Conservation (phyloP, 441 rosid genomes). For the Sinapis alba region DNA sequence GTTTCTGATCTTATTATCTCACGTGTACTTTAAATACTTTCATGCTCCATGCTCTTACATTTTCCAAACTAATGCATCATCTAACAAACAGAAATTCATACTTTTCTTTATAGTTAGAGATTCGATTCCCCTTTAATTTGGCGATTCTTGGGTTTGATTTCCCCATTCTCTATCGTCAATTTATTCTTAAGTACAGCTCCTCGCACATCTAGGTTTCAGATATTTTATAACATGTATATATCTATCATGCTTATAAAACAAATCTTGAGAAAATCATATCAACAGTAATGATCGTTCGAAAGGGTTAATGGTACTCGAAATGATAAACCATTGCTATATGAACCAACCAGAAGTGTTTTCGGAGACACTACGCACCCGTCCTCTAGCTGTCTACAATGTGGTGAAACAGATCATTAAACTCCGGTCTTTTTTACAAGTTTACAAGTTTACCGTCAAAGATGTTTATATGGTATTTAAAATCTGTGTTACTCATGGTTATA, state of each 20-base stretch:
- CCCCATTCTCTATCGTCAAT: neutral
- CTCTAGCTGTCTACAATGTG: too few species aligned
- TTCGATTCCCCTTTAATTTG: neutral
- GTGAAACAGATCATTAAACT: too few species aligned
- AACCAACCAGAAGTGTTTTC: neutral
- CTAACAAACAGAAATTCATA: too few species aligned
- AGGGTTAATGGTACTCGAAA: neutral
- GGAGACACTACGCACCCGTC: too few species aligned
- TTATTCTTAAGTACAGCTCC: neutral
- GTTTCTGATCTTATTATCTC: neutral
- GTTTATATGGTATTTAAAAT: too few species aligned
- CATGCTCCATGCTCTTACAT: neutral
- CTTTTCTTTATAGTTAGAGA: neutral
- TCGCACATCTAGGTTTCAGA: neutral
- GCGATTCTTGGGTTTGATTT: neutral
- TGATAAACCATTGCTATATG: neutral
- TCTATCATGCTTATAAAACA: neutral
- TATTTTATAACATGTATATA: neutral
- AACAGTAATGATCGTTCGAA: neutral
- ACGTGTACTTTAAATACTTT: neutral
- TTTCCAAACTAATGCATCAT: too few species aligned
- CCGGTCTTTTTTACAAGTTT: too few species aligned
- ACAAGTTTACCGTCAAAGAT: too few species aligned
- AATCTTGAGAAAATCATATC: neutral
- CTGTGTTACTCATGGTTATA: too few species aligned